Base-by-base conservation (phyloP, 2,329 filamentous ascomycete genomes). In the Fusarium sp. region DNA sequence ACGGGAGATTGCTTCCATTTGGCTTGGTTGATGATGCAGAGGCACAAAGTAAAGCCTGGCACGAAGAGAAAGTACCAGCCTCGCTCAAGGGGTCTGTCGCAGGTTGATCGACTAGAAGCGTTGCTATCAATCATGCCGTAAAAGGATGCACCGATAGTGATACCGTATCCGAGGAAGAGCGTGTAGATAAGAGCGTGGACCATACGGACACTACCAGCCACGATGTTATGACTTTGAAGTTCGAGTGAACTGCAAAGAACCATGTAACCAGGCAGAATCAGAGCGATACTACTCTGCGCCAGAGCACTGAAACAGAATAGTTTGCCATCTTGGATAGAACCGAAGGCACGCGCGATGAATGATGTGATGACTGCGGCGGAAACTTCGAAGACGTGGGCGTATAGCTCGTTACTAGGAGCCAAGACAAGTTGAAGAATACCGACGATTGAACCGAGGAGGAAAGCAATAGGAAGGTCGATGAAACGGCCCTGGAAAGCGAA, bases 1-100 rank as follows among this genome's bases (percentile, higher is more conserved):
- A 92, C 85, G 0, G 92, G 92, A 32, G 89, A 87, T 76, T 95
- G 92, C 73, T 88, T 90, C 87, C 88, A 93, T 79, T 93, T 93
- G 63, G 91, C 92, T 71, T 95, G 92, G 79, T 94, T 94, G 78
- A 95, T 90, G 74, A 94, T 85, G 65, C 91, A 90, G 0, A 95
- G 84, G 69, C 90, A 93, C 37, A 93, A 77, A 5, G 92, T 89
- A 79, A 95, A 97, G 8, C 85, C 80, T 0, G 91, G 87, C 0
- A 96, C 93, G 74, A 93, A 94, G 14, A 92, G 80, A 78, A 94
- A 93, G 72, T 87, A 87, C 76, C 81, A 82, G 11, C 78, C 76
- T 0, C 80, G 72, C 13, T 78, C 62, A 54, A 90, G 84, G 0
- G 84, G 81, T 32, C 80, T 55, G 12, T 76, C 21, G 75, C 88